Conservation (phyloP, 192 early-diverging fungal genomes). For the Umbelopsis sp. region DNA sequence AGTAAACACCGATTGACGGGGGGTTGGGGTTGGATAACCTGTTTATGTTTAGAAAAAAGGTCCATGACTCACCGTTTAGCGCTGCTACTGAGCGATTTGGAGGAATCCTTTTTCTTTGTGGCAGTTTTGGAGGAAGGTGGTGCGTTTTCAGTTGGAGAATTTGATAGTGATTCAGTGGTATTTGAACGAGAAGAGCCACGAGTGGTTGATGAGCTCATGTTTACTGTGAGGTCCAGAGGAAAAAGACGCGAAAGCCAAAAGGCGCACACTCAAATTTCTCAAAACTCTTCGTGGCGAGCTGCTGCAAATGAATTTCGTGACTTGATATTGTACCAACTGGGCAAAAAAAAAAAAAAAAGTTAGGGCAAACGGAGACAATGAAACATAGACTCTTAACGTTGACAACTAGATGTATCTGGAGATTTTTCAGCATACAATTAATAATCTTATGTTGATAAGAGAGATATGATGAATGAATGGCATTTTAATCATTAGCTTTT, state of each 20-base stretch:
- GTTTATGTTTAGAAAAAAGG: constrained; percentile 14
- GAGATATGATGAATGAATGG: no score
- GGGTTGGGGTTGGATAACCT: neutral
- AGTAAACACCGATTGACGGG: constrained; percentile 11
- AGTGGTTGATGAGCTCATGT: constrained; percentile 17
- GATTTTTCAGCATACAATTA: no score
- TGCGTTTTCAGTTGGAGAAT: neutral
- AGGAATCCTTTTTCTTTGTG: constrained; percentile 25
- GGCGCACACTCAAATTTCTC: constrained; percentile 4
- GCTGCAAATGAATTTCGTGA: neutral
- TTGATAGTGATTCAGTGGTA: constrained; percentile 13
- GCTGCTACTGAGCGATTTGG: constrained; percentile 54
- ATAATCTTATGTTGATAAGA: no score
- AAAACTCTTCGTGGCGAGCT: neutral
- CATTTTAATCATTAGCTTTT: no score
- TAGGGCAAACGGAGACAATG: no score
- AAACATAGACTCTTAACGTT: no score
- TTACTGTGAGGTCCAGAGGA: neutral
- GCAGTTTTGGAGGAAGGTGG: constrained; percentile 16
- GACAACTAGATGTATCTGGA: no score
- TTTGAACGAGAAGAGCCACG: constrained; percentile 14
- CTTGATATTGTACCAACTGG: no score
- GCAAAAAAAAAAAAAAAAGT: no score
- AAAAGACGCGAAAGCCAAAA: constrained; percentile 5
- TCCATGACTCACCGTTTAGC: constrained; percentile 54